Evolutionary conservation across 2,329 filamentous ascomycete species (phyloP), one percentile per base, ranked within the genome.

Genomic region (Penicillium corylophilum): DNA sequence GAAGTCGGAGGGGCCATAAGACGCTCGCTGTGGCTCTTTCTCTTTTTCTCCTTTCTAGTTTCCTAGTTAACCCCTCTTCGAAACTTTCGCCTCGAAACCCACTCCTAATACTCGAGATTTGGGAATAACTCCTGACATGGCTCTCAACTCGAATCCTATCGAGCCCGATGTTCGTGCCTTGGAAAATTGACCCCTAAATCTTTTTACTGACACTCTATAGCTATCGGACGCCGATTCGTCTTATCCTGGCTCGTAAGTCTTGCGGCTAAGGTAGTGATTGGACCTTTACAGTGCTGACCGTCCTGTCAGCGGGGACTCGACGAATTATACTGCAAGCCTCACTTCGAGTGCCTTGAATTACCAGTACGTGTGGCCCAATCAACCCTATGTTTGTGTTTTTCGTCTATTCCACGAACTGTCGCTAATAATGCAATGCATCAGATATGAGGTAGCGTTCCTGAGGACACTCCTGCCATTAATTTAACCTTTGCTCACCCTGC

Each of bases 331-430:
- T 18, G 62, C 58, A 10, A 68, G 65, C 39, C 57, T 69, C 51
- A 67, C 66, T 1, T 69, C 66, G 1, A 66, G 59, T 45, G 63
- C 62, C 5, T 54, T 69, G 42, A 64, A 65, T 43, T 69, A 69
- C 41, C 59, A 57, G 67, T 69, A 62, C 20, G 64, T 65, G 26
- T 16, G 6, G 18, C 10, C 22, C 10, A 5, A 24, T 24, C 12
- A 23, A n/a, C 4, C 9, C 9, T 20, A 13, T 13, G 6, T 20
- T n/a, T 5, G 7, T 4, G 3, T 28, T 1, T 33, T 20, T 46
- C 36, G 44, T 22, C 9, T 24, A 15, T 13, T 24, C 5, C 16
- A 7, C 15, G 12, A 23, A 16, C 18, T 10, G 5, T 41, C 10
- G 31, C 62, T 64, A 44, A 59, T 51, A 20, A 12, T 23, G 8